A percentile compares a stretch with the other conserved stretches of the same genome.
Conservation (phyloP, 1,139 yeast genomes). For the Blastobotrys elegans region DNA sequence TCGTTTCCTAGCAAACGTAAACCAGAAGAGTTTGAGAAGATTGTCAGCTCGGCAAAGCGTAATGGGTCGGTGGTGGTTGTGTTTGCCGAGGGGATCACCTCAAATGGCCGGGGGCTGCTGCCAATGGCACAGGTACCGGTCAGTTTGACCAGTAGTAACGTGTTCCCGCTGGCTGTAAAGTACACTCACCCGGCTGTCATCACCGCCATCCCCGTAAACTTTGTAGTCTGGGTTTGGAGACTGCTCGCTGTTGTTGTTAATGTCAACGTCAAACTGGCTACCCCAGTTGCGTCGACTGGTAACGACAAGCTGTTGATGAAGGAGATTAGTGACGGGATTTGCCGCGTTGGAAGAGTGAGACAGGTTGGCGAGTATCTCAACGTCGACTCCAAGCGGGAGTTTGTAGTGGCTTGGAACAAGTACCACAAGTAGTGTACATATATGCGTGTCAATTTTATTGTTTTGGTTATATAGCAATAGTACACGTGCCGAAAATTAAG, state of each 20-base stretch:
- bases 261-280: conserved; percentile 26
- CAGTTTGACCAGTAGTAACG: conserved; percentile 13
- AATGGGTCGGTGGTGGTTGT: conserved; percentile 29
- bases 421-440: conserved; percentile 15
- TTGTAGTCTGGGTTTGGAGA: conserved; percentile 13
- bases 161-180: conserved; percentile 31
- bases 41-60: conserved; percentile 24
- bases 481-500: too few species aligned
- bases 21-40: conserved; percentile 11
- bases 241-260: conserved; percentile 18
- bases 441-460: too few species aligned
- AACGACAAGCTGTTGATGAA: conserved; percentile 16
- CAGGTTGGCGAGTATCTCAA: conserved; percentile 33
- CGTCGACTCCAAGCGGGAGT: conserved; percentile 30
- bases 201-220: conserved; percentile 26
- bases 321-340: conserved; percentile 26
- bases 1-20: conserved; percentile 7
- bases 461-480: too few species aligned
- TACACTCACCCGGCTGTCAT: conserved; percentile 31
- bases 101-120: conserved; percentile 39
- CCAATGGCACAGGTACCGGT: conserved; percentile 24
- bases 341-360: conserved; percentile 33
- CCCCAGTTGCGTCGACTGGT: conserved; percentile 13
- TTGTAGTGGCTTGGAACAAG: conserved; percentile 29
- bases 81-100: conserved; percentile 39